These are phyloP conservation scores for Luffa aegyptiaca DNA, from an alignment of 306 rosid species.

Conservation along the genomic window DNA sequence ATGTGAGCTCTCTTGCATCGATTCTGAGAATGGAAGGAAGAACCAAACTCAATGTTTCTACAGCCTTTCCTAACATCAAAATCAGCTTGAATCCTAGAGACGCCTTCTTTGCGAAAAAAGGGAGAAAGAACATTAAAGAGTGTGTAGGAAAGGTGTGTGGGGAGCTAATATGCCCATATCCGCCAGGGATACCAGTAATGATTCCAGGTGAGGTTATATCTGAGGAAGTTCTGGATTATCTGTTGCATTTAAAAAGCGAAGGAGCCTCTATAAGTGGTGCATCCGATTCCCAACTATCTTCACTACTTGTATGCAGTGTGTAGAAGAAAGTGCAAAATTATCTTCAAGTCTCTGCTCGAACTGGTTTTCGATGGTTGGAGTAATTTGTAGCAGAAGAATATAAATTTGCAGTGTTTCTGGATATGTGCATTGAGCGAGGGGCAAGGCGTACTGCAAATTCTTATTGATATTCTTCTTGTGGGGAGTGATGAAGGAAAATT, in stretches of 20 bases:
- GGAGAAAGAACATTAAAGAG: slow-evolving; percentile 36
- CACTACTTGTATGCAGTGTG: slow-evolving; percentile 48
- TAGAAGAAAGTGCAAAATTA: neutral
- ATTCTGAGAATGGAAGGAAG: slow-evolving; percentile 17
- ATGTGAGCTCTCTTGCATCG: slow-evolving; percentile 26
- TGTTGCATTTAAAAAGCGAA: slow-evolving; percentile 38
- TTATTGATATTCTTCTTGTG: neutral
- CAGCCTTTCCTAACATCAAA: slow-evolving; percentile 39
- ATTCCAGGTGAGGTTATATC: slow-evolving; percentile 73
- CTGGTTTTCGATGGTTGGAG: neutral
- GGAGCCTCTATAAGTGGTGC: slow-evolving; percentile 65
- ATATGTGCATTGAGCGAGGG: neutral
- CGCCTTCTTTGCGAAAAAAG: slow-evolving; percentile 63
- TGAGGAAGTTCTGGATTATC: slow-evolving; percentile 45
- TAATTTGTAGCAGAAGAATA: neutral
- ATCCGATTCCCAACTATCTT: slow-evolving; percentile 58
- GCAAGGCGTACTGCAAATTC: neutral
- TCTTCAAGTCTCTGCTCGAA: neutral
- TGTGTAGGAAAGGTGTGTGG: slow-evolving; percentile 64
- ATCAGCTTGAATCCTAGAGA: slow-evolving; percentile 67
- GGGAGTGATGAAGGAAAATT: neutral
- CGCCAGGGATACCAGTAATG: slow-evolving; percentile 78
- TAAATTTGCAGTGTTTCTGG: neutral
- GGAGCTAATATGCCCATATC: slow-evolving; percentile 76
- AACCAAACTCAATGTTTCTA: neutral